Base-by-base conservation (phyloP, 2,329 filamentous ascomycete species). In the Akanthomyces muscarius region DNA sequence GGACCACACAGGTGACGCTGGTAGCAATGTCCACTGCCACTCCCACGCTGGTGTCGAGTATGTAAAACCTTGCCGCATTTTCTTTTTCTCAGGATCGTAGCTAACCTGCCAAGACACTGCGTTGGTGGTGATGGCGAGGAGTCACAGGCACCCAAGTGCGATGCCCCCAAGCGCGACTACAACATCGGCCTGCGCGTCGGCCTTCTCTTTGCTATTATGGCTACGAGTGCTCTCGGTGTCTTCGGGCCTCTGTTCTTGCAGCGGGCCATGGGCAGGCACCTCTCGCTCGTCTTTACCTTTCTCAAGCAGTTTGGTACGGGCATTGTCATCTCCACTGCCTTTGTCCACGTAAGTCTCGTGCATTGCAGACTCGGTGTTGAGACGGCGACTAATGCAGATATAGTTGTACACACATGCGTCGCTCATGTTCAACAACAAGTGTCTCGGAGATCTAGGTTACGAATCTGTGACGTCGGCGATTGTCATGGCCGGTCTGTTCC, bases 21-120 rank as follows among this genome's bases (percentile, higher is more conserved):
- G 66, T 13, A 61, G 56, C 2, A 67, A 74, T n/a, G 68, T 80
- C 66, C 79, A 84, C 68, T 91, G 88, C 68, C 89, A 92, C 70
- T 90, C 89, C 73, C 89, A 92, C 68, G 88, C 88, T 11, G 89
- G 89, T 44, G 86, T 92, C 25, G 87, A 91, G 88, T 90, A 77
- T 75, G 86, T 63, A 41, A 36, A 36, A 14, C 18, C 16, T 14
- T 14, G 16, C n/a, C 38, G 6, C 23, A 25, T 5, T 23, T 21
- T 7, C n/a, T 21, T 10, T 44, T 5, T 6, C 5, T 56, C 18
- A 23, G 65, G 56, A 59, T 51, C 61, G 48, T 53, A 65, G 64
- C 55, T 41, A 30, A 55, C 63, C 16, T 60, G 76, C 16, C n/a
- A 73, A 80, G 81, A 65, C 84, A 90, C 68, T 90, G 88, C 66